A percentile compares a stretch with the other conserved stretches of the same genome.
phyloP scores from a whole-genome alignment of 2,329 filamentous ascomycete genomes.

The Aspergillus fumigatiaffinis region DNA sequence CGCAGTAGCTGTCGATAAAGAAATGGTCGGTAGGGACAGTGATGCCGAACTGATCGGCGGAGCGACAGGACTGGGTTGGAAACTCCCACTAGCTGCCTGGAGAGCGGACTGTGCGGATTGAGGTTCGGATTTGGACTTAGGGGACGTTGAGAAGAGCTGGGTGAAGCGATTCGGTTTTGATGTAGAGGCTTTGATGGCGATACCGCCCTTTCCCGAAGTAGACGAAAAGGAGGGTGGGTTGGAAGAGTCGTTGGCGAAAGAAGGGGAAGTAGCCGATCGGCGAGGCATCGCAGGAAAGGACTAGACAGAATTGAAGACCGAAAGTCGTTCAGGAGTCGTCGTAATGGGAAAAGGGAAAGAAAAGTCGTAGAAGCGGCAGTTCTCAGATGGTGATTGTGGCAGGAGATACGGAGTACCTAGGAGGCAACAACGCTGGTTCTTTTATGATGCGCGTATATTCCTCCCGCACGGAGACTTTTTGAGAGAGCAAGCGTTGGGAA shows the following conservation, averaged over 20 bases:
- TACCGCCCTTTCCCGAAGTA: conserved; percentile 53
- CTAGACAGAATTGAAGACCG: conserved; percentile 8
- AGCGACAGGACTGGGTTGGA: conserved; percentile 45
- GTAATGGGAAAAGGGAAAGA: not conserved
- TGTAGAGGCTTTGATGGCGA: conserved; percentile 46
- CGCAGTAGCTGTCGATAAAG: conserved; percentile 77
- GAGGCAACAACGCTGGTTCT: not conserved
- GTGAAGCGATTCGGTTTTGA: conserved; percentile 71
- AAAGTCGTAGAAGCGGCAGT: not conserved
- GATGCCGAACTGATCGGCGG: conserved; percentile 67
- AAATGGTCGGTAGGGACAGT: conserved; percentile 82
- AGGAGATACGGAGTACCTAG: not conserved
- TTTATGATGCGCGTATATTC: not conserved
- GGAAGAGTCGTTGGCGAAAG: conserved; percentile 51
- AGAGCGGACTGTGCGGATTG: conserved; percentile 55
- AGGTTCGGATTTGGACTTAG: conserved; percentile 65
- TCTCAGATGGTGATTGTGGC: not conserved
- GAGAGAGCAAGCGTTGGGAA: not conserved
- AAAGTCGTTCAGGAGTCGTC: not conserved
- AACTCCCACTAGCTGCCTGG: conserved; percentile 60
- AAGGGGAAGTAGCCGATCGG: conserved; percentile 58
- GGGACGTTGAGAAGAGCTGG: conserved; percentile 77
- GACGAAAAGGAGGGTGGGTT: conserved; percentile 48
- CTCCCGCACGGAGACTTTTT: not conserved
- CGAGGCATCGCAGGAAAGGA: conserved; percentile 55